A percentile compares a stretch with the other conserved stretches of the same genome.
Conservation (phyloP, 2,329 filamentous ascomycete genomes). For the Elsinoe batatas region DNA sequence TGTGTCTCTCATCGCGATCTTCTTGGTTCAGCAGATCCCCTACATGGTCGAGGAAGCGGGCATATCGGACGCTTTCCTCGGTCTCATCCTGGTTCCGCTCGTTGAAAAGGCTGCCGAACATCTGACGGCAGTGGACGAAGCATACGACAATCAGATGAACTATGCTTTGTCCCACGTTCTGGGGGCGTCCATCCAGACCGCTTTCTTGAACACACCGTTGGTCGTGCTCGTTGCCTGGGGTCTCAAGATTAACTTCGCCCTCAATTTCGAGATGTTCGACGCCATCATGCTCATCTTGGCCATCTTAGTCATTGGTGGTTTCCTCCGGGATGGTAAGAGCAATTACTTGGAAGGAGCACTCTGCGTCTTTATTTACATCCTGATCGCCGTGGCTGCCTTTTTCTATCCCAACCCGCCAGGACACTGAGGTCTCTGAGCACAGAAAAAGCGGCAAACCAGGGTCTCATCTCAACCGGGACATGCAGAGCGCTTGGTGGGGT, state of each 20-base stretch:
- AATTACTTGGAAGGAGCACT: slow-evolving; percentile 84
- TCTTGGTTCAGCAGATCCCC: slow-evolving; percentile 65
- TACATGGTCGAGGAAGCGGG: slow-evolving; percentile 41
- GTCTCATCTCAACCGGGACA: too few species aligned
- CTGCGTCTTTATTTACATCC: slow-evolving; percentile 59
- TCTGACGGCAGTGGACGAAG: slow-evolving; percentile 73
- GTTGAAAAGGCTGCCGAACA: slow-evolving; percentile 84
- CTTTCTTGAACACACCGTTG: slow-evolving; percentile 76
- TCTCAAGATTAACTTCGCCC: slow-evolving; percentile 55
- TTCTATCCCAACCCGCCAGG: slow-evolving; percentile 42
- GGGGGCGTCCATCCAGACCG: slow-evolving; percentile 79
- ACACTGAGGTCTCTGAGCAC: neutral
- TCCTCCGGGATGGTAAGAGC: slow-evolving; percentile 76
- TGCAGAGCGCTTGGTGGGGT: too few species aligned
- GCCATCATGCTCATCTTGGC: slow-evolving; percentile 70
- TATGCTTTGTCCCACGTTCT: slow-evolving; percentile 78
- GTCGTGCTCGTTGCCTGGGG: slow-evolving; percentile 80
- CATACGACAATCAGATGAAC: slow-evolving; percentile 68
- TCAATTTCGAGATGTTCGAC: slow-evolving; percentile 84
- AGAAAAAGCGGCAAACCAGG: too few species aligned
- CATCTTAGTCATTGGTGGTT: slow-evolving; percentile 79
- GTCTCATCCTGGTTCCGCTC: slow-evolving; percentile 68
- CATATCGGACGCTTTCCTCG: slow-evolving; percentile 50
- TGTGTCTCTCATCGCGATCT: slow-evolving; percentile 64
- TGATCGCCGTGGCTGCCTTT: slow-evolving; percentile 52